Evolutionary conservation across 192 early-diverging fungal genomes (phyloP), one percentile per base, ranked within the genome.

Genomic region (Podila verticillata): DNA sequence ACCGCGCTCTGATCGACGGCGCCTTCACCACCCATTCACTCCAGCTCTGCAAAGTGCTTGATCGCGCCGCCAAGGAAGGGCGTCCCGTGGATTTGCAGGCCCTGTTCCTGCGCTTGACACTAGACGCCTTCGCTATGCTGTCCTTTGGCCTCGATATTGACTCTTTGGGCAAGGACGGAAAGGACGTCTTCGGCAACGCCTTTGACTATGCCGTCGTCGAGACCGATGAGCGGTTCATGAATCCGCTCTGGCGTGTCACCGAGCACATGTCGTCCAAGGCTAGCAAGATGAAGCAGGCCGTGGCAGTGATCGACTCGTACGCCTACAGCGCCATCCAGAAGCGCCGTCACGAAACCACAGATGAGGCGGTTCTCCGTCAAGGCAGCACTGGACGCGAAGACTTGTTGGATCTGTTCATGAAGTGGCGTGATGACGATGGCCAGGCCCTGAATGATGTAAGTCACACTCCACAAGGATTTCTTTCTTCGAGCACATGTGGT

Each of bases 61-160:
- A 78, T 28, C 54, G 58, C 9, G 75, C 68, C 20, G 74, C 82
- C 20, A 49, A 71, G 5, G 48, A 30, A 8, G 66, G 70, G 7
- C 48, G 65, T 3, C 32, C 68, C 15, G 60, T 86, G 19, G 85
- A 88, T 65, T 73, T 88, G 17, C 75, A 85, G 17, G 84, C 83
- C 13, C 28, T 86, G 15, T 83, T 88, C 69, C 67, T 70, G 9
- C 78, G 85, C 28, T 72, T 84, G 57, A 88, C 85, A 12, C 36
- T 87, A 65, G 85, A 86, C 62, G 66, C 83, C 48, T 83, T 83
- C 67, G 82, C 78, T n/a, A 51, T 66, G 26, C 29, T 78, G 26
- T 78, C 75, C 7, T 90, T 89, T 73, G 88, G 87, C 26, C 80
- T 83, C 31, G 65, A 87, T 13, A 68, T 88, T n/a, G 61, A 84